Base-by-base conservation (phyloP, 1,284 basidiomycete species). In the Sporisorium sorghi region DNA sequence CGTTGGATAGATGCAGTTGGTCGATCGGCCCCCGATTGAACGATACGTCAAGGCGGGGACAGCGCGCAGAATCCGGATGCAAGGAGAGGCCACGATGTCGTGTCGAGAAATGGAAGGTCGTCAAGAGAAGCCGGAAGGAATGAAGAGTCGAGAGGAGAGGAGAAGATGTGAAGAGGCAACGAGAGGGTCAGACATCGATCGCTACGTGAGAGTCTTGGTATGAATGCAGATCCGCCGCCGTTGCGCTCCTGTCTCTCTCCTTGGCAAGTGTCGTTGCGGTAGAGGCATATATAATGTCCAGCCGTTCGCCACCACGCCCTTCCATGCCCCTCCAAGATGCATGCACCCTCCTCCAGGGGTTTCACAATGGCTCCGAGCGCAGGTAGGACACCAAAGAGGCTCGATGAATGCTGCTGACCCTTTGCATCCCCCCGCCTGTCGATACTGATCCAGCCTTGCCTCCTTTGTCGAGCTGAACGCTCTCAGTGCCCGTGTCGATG, bases 31-130 rank as follows among this genome's bases (percentile, higher is more conserved):
- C 65, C 58, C 58, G 62, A 62, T 39, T 9, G 8, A n/a, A n/a
- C 19, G 19, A n/a, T 32, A 24, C 26, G 24, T n/a, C 19, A 50
- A 26, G 35, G 17, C n/a, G 42, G 39, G 53, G 56, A 40, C 30
- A 14, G 28, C 56, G 57, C 61, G 54, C 49, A 58, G 44, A 28
- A 24, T 58, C 46, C 54, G 40, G 51, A 68, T 55, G 65, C 58
- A 68, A 68, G 66, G 59, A 58, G 59, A n/a, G 24, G 30, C 35
- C 46, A 37, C n/a, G n/a, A n/a, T n/a, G n/a, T n/a, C n/a, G 51
- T 37, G 35, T 35, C 28, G n/a, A n/a, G n/a, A n/a, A 51, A 46
- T 26, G 35, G 49, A 53, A 58, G 49, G 35, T 17, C 23, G 28
- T n/a, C 26, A 47, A 30, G 10, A n/a, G 10, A n/a, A 30, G 46